Percentiles rank a stretch among this genome's conserved stretches.
Evolutionary conservation across 768 basidiomycete genomes (phyloP).

Genomic region (Pholiota conissans): DNA sequence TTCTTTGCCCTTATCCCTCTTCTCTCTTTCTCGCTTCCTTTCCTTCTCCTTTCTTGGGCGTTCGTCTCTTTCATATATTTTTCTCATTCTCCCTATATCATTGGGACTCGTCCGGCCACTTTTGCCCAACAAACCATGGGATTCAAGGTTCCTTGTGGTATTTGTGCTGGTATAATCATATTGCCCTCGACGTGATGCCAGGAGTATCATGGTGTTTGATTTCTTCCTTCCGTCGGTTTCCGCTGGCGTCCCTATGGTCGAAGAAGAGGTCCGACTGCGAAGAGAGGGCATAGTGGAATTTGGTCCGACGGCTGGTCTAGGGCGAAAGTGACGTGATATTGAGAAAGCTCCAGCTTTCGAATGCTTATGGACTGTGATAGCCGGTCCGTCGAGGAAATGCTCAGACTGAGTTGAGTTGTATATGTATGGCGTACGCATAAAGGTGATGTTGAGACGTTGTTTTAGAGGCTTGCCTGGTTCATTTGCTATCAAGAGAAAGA

Average conservation of each 20-base stretch:
- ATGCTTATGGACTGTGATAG: constrained; percentile 77
- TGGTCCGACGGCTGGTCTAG: constrained; percentile 6
- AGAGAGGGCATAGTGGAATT: constrained; percentile 9
- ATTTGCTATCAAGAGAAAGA: constrained; percentile 28
- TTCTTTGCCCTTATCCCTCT: constrained; percentile 27
- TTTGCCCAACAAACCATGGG: constrained; percentile 66
- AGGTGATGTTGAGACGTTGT: constrained; percentile 65
- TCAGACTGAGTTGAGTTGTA: constrained; percentile 28
- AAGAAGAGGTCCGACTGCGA: constrained; percentile 5
- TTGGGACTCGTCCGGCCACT: constrained; percentile 28
- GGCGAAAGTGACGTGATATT: constrained; percentile 63
- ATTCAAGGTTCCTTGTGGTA: constrained; percentile 65
- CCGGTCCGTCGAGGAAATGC: constrained; percentile 46
- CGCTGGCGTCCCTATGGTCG: constrained; percentile 23
- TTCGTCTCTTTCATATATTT: constrained; percentile 22
- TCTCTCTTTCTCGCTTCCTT: background rate
- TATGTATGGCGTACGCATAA: constrained; percentile 49
- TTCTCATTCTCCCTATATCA: constrained; percentile 32
- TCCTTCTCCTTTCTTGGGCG: constrained; percentile 17
- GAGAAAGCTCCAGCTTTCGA: constrained; percentile 80
- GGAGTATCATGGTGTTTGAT: constrained; percentile 52
- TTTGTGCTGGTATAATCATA: constrained; percentile 76
- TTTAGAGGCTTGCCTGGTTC: constrained; percentile 61
- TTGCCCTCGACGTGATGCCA: constrained; percentile 77
- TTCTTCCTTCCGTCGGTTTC: constrained; percentile 29